phyloP scores from a whole-genome alignment of 1,284 basidiomycete genomes.

The Cryptococcus neoformans region DNA sequence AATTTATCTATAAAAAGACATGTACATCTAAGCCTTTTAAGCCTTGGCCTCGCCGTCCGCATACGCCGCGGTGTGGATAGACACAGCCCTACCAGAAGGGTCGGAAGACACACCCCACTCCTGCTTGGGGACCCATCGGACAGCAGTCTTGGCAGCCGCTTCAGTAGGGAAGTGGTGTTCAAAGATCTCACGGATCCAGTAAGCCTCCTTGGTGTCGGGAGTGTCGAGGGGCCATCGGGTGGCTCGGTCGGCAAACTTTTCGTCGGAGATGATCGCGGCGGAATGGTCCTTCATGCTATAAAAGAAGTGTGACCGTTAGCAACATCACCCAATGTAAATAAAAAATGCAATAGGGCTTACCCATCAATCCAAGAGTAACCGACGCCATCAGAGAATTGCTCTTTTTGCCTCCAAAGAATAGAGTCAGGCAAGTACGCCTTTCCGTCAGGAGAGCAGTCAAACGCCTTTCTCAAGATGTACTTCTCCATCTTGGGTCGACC shows the following conservation, averaged over 20 bases:
- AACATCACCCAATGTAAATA: not conserved
- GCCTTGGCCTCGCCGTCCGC: conserved; percentile 6
- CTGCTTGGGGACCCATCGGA: conserved; percentile 87
- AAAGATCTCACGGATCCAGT: conserved; percentile 91
- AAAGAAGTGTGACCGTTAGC: not conserved
- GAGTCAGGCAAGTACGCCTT: conserved; percentile 91
- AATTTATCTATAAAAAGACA: too few species aligned
- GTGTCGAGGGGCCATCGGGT: conserved; percentile 78
- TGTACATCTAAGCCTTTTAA: too few species aligned
- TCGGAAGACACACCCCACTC: conserved; percentile 97
- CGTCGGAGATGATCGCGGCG: conserved; percentile 70
- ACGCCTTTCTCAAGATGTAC: conserved; percentile 98
- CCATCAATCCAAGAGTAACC: conserved; percentile 99
- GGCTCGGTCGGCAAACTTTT: conserved; percentile 68
- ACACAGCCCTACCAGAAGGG: conserved; percentile 91
- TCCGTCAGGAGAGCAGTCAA: conserved; percentile 77
- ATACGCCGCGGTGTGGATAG: conserved; percentile 94
- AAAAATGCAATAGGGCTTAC: conserved; percentile 50
- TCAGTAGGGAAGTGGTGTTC: conserved; percentile 82
- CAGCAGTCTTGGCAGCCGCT: conserved; percentile 87
- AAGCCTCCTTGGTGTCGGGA: conserved; percentile 97
- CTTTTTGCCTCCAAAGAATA: conserved; percentile 99
- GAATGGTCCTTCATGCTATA: conserved; percentile 87
- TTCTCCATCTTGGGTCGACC: conserved; percentile 91
- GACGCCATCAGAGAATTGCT: conserved; percentile 99